These are phyloP conservation scores for Posidonia australis DNA, from an alignment of 106 monocot genomes.

Conservation along the genomic window DNA sequence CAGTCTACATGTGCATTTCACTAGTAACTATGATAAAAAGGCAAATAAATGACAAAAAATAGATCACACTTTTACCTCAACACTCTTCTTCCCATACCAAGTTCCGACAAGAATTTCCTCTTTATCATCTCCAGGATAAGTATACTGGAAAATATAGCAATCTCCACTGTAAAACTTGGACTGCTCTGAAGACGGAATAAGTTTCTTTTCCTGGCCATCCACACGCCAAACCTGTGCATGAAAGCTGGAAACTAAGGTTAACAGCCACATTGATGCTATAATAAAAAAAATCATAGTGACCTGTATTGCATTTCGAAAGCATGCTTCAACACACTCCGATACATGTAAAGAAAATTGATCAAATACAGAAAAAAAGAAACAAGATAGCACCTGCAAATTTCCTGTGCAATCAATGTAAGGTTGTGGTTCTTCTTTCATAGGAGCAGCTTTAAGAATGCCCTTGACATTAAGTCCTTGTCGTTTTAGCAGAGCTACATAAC, in stretches of 20 bases:
- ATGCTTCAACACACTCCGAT: too few species aligned
- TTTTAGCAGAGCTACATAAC: constrained; percentile 61
- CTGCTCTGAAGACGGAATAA: constrained; percentile 62
- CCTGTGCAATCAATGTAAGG: constrained; percentile 89
- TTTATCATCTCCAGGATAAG: constrained; percentile 73
- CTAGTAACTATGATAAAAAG: too few species aligned
- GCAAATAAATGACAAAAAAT: too few species aligned
- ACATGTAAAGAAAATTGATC: not conserved
- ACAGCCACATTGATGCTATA: too few species aligned
- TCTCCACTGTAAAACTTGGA: constrained; percentile 85
- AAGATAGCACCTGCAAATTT: constrained; percentile 54
- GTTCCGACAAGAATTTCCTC: constrained; percentile 89
- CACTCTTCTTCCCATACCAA: constrained; percentile 86
- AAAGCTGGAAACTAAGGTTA: constrained; percentile 10
- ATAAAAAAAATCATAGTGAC: not conserved
- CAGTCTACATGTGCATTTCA: too few species aligned
- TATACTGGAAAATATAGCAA: constrained; percentile 93
- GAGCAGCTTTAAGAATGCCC: constrained; percentile 65
- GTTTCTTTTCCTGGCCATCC: constrained; percentile 67
- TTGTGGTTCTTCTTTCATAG: constrained; percentile 74
- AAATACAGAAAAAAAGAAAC: not conserved
- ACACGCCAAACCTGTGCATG: constrained; percentile 75
- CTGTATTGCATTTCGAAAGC: too few species aligned
- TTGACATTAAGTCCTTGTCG: constrained; percentile 93
- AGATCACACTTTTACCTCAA: constrained; percentile 44